Evolutionary conservation across 1,284 basidiomycete species (phyloP).

Genomic region (Mycena sp.): DNA sequence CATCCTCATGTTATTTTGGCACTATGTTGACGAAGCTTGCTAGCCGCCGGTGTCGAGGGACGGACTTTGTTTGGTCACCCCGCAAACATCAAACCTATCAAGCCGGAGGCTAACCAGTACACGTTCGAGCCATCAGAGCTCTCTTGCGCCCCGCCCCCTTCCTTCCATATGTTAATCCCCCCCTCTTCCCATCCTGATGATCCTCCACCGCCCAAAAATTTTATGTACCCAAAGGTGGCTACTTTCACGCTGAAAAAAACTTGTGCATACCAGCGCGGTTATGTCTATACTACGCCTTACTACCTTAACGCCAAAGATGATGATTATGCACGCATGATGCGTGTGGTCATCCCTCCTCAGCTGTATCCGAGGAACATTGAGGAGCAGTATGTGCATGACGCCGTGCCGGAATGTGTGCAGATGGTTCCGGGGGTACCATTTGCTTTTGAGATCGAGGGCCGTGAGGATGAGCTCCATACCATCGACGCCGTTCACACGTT

Average conservation of each 20-base stretch:
- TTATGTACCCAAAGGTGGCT: background rate
- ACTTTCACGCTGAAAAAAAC: background rate
- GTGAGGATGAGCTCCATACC: background rate
- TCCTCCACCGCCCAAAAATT: background rate
- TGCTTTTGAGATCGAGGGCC: background rate
- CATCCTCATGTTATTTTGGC: too few relatives aligned
- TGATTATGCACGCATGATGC: slow-evolving; percentile 1
- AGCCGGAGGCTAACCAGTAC: background rate
- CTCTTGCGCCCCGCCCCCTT: background rate
- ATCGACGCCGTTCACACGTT: background rate
- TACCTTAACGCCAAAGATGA: background rate
- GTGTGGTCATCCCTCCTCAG: background rate
- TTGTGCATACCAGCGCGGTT: background rate
- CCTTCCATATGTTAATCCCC: background rate
- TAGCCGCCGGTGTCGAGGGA: too few relatives aligned
- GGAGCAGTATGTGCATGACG: background rate
- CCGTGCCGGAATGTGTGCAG: background rate
- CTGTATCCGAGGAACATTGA: background rate
- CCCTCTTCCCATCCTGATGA: background rate
- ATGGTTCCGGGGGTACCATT: slow-evolving; percentile 1
- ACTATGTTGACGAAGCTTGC: too few relatives aligned
- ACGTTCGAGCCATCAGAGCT: background rate
- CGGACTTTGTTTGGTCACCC: too few relatives aligned
- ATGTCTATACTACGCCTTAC: background rate
- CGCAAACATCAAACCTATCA: too few relatives aligned